Evolutionary conservation across 768 basidiomycete species (phyloP), one percentile per base, ranked within the genome.

Genomic region (Boletales sp.): DNA sequence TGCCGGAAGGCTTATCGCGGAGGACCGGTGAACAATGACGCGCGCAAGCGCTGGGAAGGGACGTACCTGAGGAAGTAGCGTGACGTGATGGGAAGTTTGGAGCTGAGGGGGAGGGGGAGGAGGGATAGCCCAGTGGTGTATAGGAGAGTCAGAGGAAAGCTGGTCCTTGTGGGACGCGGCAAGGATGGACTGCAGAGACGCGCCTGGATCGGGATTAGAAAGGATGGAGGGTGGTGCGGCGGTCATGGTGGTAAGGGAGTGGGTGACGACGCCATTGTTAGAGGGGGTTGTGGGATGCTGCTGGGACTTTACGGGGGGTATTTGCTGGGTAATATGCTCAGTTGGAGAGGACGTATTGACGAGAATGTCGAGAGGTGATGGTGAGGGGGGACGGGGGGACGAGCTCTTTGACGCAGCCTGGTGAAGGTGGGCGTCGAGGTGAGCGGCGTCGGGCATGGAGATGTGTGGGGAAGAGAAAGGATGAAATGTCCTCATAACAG

Each of bases 331-430:
- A 55, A 57, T 63, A 61, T 54, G 59, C 46, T 53, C 61, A 37
- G 63, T 56, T 44, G 62, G 55, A 37, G 57, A 59, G 35, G 61
- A 53, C 41, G 65, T 40, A 54, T 68, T 62, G 54, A 74, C 69
- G 47, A 72, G 66, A 12, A 71, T 51, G 58, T 63, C 74, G 69
- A 66, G 72, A 60, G 60, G 73, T 61, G 62, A 71, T 50, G 59
- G 68, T 41, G 62, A 77, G 60, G 65, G 75, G 64, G 70, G 74
- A 67, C 63, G 80, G 54, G 82, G 77, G 14, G 78, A 75, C 57
- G 82, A 66, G 48, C 64, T 68, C 56, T 63, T 67, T 59, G 67
- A 70, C 54, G 56, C 61, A 35, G 59, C 48, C 39, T 56, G 56
- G 44, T 60, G 61, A 39, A 70, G 64, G 48, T 69, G 66, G 36